phyloP scores from a whole-genome alignment of 2,329 filamentous ascomycete species.

The Penicillium sclerotiorum region DNA sequence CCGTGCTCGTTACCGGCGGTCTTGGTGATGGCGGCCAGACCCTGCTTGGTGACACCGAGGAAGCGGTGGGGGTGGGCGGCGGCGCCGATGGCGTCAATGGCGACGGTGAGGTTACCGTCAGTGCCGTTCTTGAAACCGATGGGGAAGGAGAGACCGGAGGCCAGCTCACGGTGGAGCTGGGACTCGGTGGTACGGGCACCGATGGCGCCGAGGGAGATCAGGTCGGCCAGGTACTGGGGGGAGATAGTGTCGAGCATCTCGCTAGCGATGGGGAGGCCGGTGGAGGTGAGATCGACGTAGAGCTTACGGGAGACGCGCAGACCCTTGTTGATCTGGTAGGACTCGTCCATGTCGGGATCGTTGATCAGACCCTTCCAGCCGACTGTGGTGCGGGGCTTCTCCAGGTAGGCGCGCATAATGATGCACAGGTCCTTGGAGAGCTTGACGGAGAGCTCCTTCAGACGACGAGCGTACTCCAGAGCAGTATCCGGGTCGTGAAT shows the following conservation, averaged over 20 bases:
- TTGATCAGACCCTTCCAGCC: slow-evolving; percentile 99
- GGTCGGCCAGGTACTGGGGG: slow-evolving; percentile 93
- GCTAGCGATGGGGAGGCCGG: slow-evolving; percentile 90
- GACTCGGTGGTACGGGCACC: slow-evolving; percentile 95
- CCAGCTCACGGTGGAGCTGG: slow-evolving; percentile 93
- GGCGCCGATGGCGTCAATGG: slow-evolving; percentile 92
- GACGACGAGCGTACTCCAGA: slow-evolving; percentile 80
- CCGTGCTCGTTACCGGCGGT: slow-evolving; percentile 95
- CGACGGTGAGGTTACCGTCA: slow-evolving; percentile 85
- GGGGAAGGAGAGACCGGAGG: slow-evolving; percentile 92
- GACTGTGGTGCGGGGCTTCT: slow-evolving; percentile 97
- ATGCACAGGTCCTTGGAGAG: slow-evolving; percentile 83
- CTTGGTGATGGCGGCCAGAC: slow-evolving; percentile 89
- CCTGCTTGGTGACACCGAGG: slow-evolving; percentile 97
- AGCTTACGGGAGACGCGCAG: slow-evolving; percentile 88
- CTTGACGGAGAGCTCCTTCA: slow-evolving; percentile 76
- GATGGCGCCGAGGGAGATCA: slow-evolving; percentile 93
- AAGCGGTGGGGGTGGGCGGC: slow-evolving; percentile 75
- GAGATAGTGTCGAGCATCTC: slow-evolving; percentile 99
- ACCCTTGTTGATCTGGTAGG: slow-evolving; percentile 99
- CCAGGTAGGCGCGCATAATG: slow-evolving; percentile 97
- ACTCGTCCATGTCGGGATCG: slow-evolving; percentile 95
- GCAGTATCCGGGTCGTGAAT: slow-evolving; percentile 91
- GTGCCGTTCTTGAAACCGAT: slow-evolving; percentile 99
- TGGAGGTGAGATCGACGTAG: slow-evolving; percentile 83